These are phyloP conservation scores for Calonectria pseudoreteaudii DNA, from an alignment of 2,329 filamentous ascomycete genomes.

Conservation along the genomic window DNA sequence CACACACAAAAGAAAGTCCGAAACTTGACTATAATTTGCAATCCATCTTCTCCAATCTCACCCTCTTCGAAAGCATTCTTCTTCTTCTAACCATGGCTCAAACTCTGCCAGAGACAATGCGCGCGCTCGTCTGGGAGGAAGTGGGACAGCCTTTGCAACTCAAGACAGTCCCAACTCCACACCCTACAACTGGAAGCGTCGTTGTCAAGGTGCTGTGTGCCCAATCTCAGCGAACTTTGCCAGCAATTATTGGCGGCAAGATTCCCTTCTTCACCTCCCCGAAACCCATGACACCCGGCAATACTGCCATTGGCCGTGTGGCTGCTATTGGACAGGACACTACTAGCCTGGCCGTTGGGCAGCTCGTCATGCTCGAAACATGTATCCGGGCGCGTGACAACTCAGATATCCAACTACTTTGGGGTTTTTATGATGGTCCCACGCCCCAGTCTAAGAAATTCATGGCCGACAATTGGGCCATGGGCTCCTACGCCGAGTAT, in stretches of 20 bases:
- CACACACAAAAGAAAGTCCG: not conserved
- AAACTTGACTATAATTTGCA: not conserved
- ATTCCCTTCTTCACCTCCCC: conserved; percentile 35
- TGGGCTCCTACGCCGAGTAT: conserved; percentile 48
- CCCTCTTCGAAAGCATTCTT: not conserved
- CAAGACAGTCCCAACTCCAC: not conserved
- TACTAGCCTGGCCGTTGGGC: conserved; percentile 44
- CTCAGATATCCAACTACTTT: conserved; percentile 42
- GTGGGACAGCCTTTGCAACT: not conserved
- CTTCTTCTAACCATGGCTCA: not conserved
- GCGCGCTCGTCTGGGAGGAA: not conserved
- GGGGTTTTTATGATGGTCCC: conserved; percentile 45
- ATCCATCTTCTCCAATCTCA: not conserved
- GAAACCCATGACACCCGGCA: conserved; percentile 48
- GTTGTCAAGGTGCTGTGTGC: not conserved
- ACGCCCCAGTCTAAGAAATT: conserved; percentile 42
- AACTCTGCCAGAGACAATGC: not conserved
- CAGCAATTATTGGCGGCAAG: not conserved
- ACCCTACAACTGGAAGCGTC: not conserved
- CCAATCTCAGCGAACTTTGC: not conserved
- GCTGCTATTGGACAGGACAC: conserved; percentile 49
- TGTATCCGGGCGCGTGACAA: conserved; percentile 49
- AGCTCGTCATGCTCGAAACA: conserved; percentile 49
- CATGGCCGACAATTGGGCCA: conserved; percentile 43
- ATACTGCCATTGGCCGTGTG: conserved; percentile 51